Percentiles rank a stretch among this genome's conserved stretches.
These are phyloP conservation scores for button mushroom (Agaricus bisporus) DNA, from an alignment of 768 basidiomycete species.

Conservation along the genomic window DNA sequence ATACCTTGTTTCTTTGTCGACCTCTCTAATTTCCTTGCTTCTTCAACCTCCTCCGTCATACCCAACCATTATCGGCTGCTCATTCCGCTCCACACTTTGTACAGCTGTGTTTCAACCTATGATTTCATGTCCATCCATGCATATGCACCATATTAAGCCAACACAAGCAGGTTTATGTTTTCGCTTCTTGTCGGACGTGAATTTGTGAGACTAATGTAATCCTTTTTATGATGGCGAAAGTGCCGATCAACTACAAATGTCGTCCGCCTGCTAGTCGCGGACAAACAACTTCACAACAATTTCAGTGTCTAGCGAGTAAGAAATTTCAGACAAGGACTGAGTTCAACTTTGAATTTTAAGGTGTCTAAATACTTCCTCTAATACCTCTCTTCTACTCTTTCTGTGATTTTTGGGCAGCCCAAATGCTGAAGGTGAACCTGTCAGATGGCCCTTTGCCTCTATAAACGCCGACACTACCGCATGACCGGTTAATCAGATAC, in stretches of 20 bases:
- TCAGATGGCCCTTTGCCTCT: too few relatives aligned
- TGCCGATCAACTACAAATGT: not conserved
- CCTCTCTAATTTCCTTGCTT: conserved; percentile 2
- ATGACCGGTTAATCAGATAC: too few relatives aligned
- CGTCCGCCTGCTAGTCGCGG: too few relatives aligned
- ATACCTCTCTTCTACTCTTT: too few relatives aligned
- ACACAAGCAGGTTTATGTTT: not conserved
- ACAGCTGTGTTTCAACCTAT: not conserved
- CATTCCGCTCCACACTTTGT: not conserved
- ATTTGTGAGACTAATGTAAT: not conserved
- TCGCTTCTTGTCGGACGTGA: not conserved
- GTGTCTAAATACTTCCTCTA: too few relatives aligned
- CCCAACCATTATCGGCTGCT: not conserved
- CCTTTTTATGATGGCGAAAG: not conserved
- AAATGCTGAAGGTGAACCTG: too few relatives aligned
- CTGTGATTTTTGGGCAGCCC: too few relatives aligned
- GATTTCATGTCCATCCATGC: not conserved
- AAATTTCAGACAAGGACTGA: too few relatives aligned
- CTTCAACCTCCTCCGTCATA: not conserved
- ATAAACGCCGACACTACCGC: too few relatives aligned
- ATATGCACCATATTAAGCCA: not conserved
- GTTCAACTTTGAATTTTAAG: too few relatives aligned
- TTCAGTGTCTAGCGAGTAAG: too few relatives aligned
- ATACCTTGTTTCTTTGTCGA: conserved; percentile 2
- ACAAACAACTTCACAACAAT: too few relatives aligned